A percentile compares a stretch with the other conserved stretches of the same genome.
phyloP scores from a whole-genome alignment of 2,329 filamentous ascomycete species.

The Fusarium gaditjirri region DNA sequence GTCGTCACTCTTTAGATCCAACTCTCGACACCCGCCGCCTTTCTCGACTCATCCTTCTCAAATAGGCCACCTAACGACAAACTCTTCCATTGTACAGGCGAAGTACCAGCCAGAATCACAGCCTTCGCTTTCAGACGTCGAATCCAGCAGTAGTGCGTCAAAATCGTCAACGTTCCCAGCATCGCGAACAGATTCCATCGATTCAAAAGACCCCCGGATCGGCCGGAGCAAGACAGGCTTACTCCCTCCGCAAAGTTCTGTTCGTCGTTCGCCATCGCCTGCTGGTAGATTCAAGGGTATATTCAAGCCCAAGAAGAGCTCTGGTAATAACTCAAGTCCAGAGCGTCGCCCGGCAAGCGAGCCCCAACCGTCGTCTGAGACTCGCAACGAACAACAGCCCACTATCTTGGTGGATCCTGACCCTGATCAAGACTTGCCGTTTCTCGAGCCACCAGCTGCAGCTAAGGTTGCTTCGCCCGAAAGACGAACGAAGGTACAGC shows the following conservation, averaged over 20 bases:
- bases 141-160: conserved; percentile 41
- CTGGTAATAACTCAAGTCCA: conserved; percentile 35
- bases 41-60: conserved; percentile 70
- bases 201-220: conserved; percentile 41
- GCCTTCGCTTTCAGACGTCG: conserved; percentile 32
- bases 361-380: conserved; percentile 32
- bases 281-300: conserved; percentile 75
- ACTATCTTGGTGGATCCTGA: conserved; percentile 34
- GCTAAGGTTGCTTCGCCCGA: conserved; percentile 46
- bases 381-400: conserved; percentile 37
- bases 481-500: conserved; percentile 43
- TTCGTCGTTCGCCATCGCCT: conserved; percentile 73
- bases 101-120: conserved; percentile 53
- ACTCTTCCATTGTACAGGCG: conserved; percentile 73
- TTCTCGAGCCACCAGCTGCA: conserved; percentile 46
- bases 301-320: conserved; percentile 59
- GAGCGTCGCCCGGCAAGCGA: conserved; percentile 34
- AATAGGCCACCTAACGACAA: conserved; percentile 74
- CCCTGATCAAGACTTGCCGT: conserved; percentile 31
- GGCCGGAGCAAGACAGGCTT: conserved; percentile 44
- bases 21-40: conserved; percentile 44
- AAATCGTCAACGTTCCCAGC: conserved; percentile 42
- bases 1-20: conserved; percentile 42
- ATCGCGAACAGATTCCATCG: conserved; percentile 41
- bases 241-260: conserved; percentile 50